Percentiles rank a stretch among this genome's conserved stretches.
phyloP scores from a whole-genome alignment of 352 stramenopile species.

The Phytophthora melonis region DNA sequence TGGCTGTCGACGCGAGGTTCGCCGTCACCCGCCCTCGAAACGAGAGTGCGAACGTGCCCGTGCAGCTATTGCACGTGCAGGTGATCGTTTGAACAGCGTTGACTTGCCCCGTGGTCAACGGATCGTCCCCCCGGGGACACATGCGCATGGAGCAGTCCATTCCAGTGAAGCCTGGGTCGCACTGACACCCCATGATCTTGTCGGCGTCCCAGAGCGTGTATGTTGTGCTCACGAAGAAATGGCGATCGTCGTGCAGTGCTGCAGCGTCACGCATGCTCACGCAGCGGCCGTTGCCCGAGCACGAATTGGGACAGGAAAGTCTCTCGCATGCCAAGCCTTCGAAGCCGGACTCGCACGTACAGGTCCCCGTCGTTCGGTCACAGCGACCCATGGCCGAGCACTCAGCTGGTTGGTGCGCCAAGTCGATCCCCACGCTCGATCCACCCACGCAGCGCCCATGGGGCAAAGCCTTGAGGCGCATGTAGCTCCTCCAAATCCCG shows the following conservation, averaged over 20 bases:
- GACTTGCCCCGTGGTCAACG: slow-evolving; percentile 47
- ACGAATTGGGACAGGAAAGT: slow-evolving; percentile 66
- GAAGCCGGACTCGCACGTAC: slow-evolving; percentile 65
- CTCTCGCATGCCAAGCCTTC: slow-evolving; percentile 82
- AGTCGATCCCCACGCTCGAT: slow-evolving; percentile 66
- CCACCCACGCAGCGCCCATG: slow-evolving; percentile 60
- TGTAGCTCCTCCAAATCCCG: slow-evolving; percentile 73
- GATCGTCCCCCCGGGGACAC: slow-evolving; percentile 73
- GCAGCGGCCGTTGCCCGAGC: slow-evolving; percentile 67
- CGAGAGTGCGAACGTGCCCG: slow-evolving; percentile 65
- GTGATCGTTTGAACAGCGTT: slow-evolving; percentile 62
- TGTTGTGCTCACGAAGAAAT: slow-evolving; percentile 71
- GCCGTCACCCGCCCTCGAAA: slow-evolving; percentile 69
- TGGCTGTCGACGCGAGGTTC: slow-evolving; percentile 54
- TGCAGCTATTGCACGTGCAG: slow-evolving; percentile 65
- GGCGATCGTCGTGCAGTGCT: slow-evolving; percentile 63
- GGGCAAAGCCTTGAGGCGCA: slow-evolving; percentile 68
- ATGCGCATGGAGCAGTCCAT: slow-evolving; percentile 70
- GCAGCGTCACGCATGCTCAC: slow-evolving; percentile 77
- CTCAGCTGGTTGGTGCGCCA: slow-evolving; percentile 82
- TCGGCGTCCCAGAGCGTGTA: slow-evolving; percentile 79
- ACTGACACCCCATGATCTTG: slow-evolving; percentile 84
- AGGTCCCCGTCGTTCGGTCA: slow-evolving; percentile 73
- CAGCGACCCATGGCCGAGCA: slow-evolving; percentile 90
- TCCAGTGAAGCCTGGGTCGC: slow-evolving; percentile 68